Evolutionary conservation across 768 basidiomycete species (phyloP), one percentile per base, ranked within the genome.

Genomic region (Auricularia sp.): DNA sequence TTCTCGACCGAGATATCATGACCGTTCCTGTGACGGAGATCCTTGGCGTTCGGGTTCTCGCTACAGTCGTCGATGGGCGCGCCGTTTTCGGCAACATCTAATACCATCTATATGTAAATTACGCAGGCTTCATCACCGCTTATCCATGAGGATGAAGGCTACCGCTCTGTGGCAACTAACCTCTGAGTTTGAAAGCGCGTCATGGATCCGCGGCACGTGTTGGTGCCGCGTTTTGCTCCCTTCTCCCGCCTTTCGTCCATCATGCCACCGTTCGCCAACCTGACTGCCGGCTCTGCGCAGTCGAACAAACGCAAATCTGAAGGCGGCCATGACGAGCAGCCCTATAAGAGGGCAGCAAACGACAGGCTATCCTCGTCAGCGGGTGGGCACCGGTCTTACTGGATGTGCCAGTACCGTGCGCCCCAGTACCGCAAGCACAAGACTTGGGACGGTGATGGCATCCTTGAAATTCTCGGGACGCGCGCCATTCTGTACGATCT

Each of bases 1-100:
- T 97, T 2, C 80, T 95, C 62, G 85, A 93, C 69, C 82, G 81
- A 33, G 85, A 97, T 73, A 87, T 96, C 66, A 86, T 95, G 86
- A 80, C 73, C 2, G 77, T 89, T 0, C 81, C 84, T 0, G 70
- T 75, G 6, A 71, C 75, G 3, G 86, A 92, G 62, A 87, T 95
- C 62, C 72, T 92, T 68, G 71, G 75, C 34, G 80, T 90, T 0
- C 85, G 80, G 65, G 92, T 92, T 5, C 73, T 76, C 45, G 85
- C 88, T 14, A 94, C 93, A 0, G 81, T 90, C 1, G 79, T 94
- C 1, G 92, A 91, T 68, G 93, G 93, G 2, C 75, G 78, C 66
- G 76, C 88, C 21, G 82, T 79, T 10, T 91, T 83, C 71, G 92
- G 92, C 14, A 67, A 54, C 2, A 51, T 81, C 8, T 73, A 62